Evolutionary conservation across 2,329 filamentous ascomycete genomes (phyloP), one percentile per base, ranked within the genome.

Genomic region (Fusarium nelsonii): DNA sequence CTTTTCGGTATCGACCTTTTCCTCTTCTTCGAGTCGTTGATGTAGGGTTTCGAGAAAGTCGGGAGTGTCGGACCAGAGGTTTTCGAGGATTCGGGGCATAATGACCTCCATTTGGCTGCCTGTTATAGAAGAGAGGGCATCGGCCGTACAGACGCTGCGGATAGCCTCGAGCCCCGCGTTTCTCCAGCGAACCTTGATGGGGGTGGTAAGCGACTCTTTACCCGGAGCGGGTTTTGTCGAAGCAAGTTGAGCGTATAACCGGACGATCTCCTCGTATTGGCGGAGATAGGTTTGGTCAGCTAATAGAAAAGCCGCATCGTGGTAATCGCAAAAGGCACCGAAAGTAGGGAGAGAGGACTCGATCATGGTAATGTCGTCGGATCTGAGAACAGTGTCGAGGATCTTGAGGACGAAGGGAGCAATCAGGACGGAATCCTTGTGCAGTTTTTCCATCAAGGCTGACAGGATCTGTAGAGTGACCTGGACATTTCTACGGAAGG

Each of bases 401-500:
- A 97, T 92, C 73, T 91, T 92, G 76, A 98, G 88, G 58, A 97
- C 90, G 75, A 92, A 93, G 67, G 88, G 87, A 48, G 93, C 93
- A 78, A 97, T 97, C 52, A 99, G 89, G 52, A 93, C 92, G 49
- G 97, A 88, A 78, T 97, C 94, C 78, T 94, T 92, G 63, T 93
- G 92, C 43, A 93, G 88, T 81, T 97, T 97, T 77, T 98, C 94
- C 79, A 98, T 94, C 74, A 99, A 86, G 45, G 94, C 93, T 65
- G 91, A 90, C 71, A 97, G 85, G 73, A 99, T 97, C 79, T 97
- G 92, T 62, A 99, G 89, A 4, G 94, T 97, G 69, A 99, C 94
- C 79, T 97, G 93, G 60, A 97, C 92, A 83, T 97, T 97, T 72
- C 93, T 96, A 73, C 2, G 46, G 30, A 51, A 39, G n/a, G 26